These are phyloP conservation scores for sorghum (Sorghum bicolor) DNA, from an alignment of 176 grass and related monocot species.

Conservation along the genomic window DNA sequence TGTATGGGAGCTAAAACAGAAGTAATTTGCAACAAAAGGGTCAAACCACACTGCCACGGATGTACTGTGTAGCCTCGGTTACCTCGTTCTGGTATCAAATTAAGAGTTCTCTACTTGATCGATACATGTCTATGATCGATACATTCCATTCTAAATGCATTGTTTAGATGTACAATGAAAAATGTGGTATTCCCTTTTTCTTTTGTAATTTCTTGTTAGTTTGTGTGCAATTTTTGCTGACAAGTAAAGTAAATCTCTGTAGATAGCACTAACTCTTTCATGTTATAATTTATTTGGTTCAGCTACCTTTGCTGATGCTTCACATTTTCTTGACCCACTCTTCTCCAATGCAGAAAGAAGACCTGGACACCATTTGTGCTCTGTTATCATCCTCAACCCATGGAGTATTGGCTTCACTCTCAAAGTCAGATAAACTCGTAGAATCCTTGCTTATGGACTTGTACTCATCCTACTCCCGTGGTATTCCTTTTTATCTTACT, in stretches of 20 bases:
- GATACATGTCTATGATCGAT: neutral
- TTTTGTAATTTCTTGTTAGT: constrained; percentile 14
- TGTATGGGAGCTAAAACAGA: neutral
- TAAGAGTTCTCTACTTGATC: too few relatives aligned
- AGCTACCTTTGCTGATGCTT: constrained; percentile 15
- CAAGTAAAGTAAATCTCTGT: neutral
- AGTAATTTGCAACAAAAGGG: neutral
- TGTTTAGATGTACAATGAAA: neutral
- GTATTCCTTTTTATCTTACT: constrained; percentile 34
- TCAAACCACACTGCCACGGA: neutral
- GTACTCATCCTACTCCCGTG: constrained; percentile 37
- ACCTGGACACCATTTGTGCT: constrained; percentile 37
- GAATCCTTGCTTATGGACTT: constrained; percentile 69
- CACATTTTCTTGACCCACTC: neutral
- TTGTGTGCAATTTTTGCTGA: neutral
- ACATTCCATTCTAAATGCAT: neutral
- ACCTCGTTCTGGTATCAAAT: too few relatives aligned
- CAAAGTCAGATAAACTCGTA: constrained; percentile 52
- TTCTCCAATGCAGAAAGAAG: constrained; percentile 46
- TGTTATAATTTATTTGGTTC: neutral
- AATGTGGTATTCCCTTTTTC: neutral
- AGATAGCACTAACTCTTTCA: neutral
- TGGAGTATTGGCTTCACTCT: constrained; percentile 61
- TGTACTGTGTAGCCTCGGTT: neutral
- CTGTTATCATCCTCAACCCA: constrained; percentile 70